A percentile compares a stretch with the other conserved stretches of the same genome.
Evolutionary conservation across 306 rosid genomes (phyloP).

Genomic region (Sesbania bispinosa): DNA sequence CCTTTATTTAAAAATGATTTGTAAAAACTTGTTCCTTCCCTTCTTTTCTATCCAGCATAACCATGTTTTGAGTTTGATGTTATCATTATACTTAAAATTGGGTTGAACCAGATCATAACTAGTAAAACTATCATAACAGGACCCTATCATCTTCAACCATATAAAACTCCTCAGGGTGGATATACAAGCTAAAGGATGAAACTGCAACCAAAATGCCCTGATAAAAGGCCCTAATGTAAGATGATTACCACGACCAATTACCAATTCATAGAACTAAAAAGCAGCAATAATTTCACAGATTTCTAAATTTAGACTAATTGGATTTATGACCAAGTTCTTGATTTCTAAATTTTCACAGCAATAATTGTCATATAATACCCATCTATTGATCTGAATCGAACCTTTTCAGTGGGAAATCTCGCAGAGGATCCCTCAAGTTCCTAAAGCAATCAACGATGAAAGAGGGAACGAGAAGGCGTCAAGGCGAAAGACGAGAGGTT

Average conservation of each 20-base stretch:
- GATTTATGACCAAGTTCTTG: neutral
- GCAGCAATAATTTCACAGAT: neutral
- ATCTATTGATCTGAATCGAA: too few relatives aligned
- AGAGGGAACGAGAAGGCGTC: too few relatives aligned
- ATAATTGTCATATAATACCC: too few relatives aligned
- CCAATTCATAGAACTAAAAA: neutral
- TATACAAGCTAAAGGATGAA: neutral
- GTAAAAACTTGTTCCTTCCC: neutral
- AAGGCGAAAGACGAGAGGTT: too few relatives aligned
- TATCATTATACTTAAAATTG: neutral
- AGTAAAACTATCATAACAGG: too few relatives aligned
- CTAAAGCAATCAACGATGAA: too few relatives aligned
- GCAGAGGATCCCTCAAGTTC: too few relatives aligned
- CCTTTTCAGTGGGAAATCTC: too few relatives aligned
- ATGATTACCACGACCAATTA: neutral
- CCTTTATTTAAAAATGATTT: conserved; percentile 25
- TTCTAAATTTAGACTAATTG: neutral
- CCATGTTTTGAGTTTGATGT: neutral
- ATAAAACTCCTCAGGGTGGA: neutral
- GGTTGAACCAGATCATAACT: neutral
- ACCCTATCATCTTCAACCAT: conserved; percentile 6
- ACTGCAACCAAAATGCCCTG: neutral
- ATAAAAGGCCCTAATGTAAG: neutral
- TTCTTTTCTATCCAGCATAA: neutral
- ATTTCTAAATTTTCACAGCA: too few relatives aligned